Evolutionary conservation across 371 early-diverging fungal species (phyloP), one percentile per base, ranked within the genome.

Genomic region (Mucor mucedo): DNA sequence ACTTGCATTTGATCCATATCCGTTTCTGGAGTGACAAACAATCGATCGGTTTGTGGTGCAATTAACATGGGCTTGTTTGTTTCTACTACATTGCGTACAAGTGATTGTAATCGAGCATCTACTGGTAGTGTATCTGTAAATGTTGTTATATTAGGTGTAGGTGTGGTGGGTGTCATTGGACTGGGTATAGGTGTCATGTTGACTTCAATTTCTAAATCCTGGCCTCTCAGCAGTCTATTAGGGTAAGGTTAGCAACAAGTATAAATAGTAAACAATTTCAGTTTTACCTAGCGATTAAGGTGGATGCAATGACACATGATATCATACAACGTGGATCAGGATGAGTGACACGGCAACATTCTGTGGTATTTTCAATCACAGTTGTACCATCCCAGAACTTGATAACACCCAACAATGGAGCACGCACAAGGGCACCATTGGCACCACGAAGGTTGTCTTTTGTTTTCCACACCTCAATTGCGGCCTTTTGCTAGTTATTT

Each of bases 301-400:
- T 80, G 13, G 86, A 82, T 1, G 84, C 71, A 41, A 88, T 71
- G 3, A 84, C 72, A 60, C 87, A 86, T 38, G 85, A 79, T 29
- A 87, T 75, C 67, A 87, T 70, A 60, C 87, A 88, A 4, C 89
- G 76, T 44, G 87, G 87, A 64, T 91, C 89, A n/a, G 88, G 86
- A 55, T 88, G 89, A 6, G 89, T 87, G 39, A 86, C 79, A 45
- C 78, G 78, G 42, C 86, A 85, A 33, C 84, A 85, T 4, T 84
- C 80, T 8, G 82, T 72, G 2, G 88, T 66, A 52, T 86, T 85
- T 64, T 83, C 77, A 50, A 87, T 83, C 0, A 88, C 87, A 5
- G 76, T 75, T 2, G 75, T 76, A 29, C 84, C 87, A 63, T 87
- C 87, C 87, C 87, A 87, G 59, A 87, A 88, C 33, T 80, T 84